Evolutionary conservation across 176 grass and related monocot species (phyloP), one percentile per base, ranked within the genome.

Genomic region (Hyparrhenia diplandra): DNA sequence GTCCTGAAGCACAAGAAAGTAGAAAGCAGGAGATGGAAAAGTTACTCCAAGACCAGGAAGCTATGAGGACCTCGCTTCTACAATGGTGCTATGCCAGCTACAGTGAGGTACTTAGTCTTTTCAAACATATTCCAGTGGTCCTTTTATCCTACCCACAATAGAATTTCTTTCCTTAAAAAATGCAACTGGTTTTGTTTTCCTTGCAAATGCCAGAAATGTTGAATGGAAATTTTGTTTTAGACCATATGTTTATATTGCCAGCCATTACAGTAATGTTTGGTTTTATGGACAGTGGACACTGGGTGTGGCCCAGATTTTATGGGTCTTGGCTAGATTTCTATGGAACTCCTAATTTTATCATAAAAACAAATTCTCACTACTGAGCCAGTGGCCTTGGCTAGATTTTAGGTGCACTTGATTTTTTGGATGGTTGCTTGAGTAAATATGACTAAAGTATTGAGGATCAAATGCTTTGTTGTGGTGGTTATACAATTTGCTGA

Each of bases 61-160:
- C 57, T 31, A 99, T 90, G 90, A 92, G 86, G 72, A 86, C 86
- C 13, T 95, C 90, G 52, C 92, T 99, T 86, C 67, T 93, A 39
- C 96, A 99, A 66, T 95, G 96, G 92, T 99, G 92, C 52, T 93
- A 93, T 91, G 93, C 96, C 34, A 99, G 92, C 73, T 99, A 99
- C 76, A 94, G 96, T 0, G 96, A 99, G 96, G 96, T 99, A 89
- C 13, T 87, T 87, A 70, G 14, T 34, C 25, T 92, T 81, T 23
- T 36, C 28, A 7, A 20, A 59, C 25, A 27, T 76, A 76, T 39
- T 67, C 37, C 6, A 84, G 41, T 64, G 17, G 24, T 14, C 7
- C 40, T 85, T 39, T 86, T 9, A 41, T 27, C 11, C 40, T 85
- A 69, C 82, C 13, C 16, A 36, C 35, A 74, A 25, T 43, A 34